phyloP scores from a whole-genome alignment of 2,329 filamentous ascomycete genomes.

The Neofusicoccum ribis region DNA sequence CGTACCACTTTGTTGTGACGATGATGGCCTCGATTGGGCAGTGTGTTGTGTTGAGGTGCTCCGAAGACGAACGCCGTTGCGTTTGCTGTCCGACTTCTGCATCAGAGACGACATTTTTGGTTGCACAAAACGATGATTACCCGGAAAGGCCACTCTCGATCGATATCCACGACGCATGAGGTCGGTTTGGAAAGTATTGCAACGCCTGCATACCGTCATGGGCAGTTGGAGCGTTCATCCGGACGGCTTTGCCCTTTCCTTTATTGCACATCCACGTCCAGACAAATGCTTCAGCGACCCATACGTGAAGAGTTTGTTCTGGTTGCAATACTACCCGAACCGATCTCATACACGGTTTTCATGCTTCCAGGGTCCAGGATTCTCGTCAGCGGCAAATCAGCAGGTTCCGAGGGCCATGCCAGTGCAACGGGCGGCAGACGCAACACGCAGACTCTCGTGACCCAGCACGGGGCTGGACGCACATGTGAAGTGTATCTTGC shows the following conservation, averaged over 20 bases:
- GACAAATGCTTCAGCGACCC: too few species aligned
- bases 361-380: background rate
- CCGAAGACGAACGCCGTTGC: background rate
- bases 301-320: too few species aligned
- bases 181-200: background rate
- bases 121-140: background rate
- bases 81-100: background rate
- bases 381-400: background rate
- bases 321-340: too few species aligned
- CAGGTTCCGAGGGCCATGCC: background rate
- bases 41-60: slow-evolving; percentile 3
- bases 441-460: background rate
- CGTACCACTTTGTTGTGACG: background rate
- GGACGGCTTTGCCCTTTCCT: too few species aligned
- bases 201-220: too few species aligned
- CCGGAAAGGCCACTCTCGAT: background rate
- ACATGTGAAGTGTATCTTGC: background rate
- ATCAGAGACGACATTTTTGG: background rate
- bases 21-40: background rate
- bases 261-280: too few species aligned
- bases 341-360: too few species aligned
- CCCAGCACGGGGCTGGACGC: background rate
- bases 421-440: background rate
- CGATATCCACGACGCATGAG: too few species aligned
- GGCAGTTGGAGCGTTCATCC: too few species aligned